These are phyloP conservation scores for Boletus insuetus DNA, from an alignment of 768 basidiomycete species.

Conservation along the genomic window DNA sequence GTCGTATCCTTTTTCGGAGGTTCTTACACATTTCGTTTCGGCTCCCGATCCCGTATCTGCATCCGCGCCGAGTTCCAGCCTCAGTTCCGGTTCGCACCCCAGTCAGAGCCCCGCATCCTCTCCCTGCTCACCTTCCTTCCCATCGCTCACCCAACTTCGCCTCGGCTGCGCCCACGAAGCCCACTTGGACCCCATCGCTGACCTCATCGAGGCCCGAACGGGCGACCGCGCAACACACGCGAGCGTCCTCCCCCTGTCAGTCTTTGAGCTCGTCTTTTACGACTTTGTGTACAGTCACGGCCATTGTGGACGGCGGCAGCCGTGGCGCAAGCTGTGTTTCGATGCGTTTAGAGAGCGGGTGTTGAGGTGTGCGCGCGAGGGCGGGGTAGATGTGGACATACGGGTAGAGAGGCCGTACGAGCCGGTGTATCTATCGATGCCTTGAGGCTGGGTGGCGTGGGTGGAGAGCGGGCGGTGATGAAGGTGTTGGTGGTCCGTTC, in stretches of 20 bases:
- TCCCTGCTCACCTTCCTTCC: slow-evolving; percentile 2
- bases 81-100: background rate
- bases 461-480: background rate
- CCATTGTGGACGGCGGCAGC: background rate
- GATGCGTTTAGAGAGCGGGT: slow-evolving; percentile 21
- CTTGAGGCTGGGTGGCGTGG: slow-evolving; percentile 2
- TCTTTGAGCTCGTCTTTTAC: slow-evolving; percentile 24
- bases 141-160: slow-evolving; percentile 18
- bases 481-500: too few relatives aligned
- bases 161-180: slow-evolving; percentile 23
- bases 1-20: slow-evolving; percentile 12
- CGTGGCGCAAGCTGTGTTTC: slow-evolving; percentile 17
- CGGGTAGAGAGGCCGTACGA: slow-evolving; percentile 27
- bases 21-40: slow-evolving; percentile 14
- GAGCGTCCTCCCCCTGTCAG: slow-evolving; percentile 9
- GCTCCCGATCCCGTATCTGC: background rate
- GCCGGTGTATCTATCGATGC: slow-evolving; percentile 18
- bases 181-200: slow-evolving; percentile 12
- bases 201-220: slow-evolving; percentile 19
- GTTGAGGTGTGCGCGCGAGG: slow-evolving; percentile 20
- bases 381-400: slow-evolving; percentile 23
- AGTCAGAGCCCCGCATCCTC: background rate
- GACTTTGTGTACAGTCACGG: slow-evolving; percentile 19
- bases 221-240: slow-evolving; percentile 9
- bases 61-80: background rate